Conservation (phyloP, 2,329 filamentous ascomycete genomes). For the Acephala macrosclerotiorum region DNA sequence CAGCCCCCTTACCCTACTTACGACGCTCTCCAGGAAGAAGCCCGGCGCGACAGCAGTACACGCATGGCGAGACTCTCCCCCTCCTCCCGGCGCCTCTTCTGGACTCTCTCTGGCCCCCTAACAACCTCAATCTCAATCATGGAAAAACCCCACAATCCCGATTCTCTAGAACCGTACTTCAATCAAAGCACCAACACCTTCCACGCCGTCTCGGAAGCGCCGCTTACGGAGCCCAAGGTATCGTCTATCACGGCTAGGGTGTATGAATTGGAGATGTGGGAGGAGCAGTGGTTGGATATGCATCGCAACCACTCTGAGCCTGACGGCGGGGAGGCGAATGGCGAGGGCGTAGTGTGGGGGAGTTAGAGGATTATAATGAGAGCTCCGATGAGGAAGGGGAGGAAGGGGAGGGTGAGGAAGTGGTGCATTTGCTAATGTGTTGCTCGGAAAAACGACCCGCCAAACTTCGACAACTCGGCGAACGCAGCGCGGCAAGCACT, state of each 20-base stretch:
- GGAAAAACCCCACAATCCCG: constrained; percentile 30
- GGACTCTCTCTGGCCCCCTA: background rate
- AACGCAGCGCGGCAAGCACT: too few species aligned
- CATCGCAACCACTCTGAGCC: background rate
- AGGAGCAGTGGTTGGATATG: background rate
- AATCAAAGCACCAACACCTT: background rate
- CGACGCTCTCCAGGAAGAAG: too few species aligned
- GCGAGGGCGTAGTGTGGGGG: too few species aligned
- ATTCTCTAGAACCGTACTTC: background rate
- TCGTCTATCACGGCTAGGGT: background rate
- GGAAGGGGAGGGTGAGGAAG: too few species aligned
- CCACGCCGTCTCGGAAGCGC: background rate
- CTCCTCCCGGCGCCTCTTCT: background rate
- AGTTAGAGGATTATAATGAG: too few species aligned
- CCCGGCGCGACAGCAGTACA: too few species aligned
- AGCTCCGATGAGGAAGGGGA: too few species aligned
- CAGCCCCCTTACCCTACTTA: too few species aligned
- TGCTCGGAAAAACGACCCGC: too few species aligned
- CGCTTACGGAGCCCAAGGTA: background rate
- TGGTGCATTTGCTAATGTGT: too few species aligned
- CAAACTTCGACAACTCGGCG: too few species aligned
- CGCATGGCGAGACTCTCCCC: background rate
- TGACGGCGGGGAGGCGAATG: too few species aligned
- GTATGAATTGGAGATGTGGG: background rate
- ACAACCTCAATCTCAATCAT: background rate